Percentiles rank a stretch among this genome's conserved stretches.
These are phyloP conservation scores for Fusarium brevicatenulatum DNA, from an alignment of 2,329 filamentous ascomycete genomes.

Conservation along the genomic window DNA sequence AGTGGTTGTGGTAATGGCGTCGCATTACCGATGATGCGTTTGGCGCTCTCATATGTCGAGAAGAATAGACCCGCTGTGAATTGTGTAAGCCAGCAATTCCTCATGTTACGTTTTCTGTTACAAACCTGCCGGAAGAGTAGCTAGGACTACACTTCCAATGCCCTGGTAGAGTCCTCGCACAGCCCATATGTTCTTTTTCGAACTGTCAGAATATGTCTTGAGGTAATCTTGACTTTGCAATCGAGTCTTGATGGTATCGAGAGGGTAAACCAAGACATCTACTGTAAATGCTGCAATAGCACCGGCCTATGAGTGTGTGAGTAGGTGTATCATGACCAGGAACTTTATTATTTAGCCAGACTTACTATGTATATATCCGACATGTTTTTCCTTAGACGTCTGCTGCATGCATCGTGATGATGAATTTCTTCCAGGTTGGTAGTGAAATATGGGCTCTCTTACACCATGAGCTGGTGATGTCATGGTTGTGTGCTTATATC, in stretches of 20 bases:
- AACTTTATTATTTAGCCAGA: not conserved
- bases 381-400: not conserved
- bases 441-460: constrained; percentile 2
- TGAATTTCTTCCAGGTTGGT: not conserved
- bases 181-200: constrained; percentile 62
- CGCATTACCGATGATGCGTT: constrained; percentile 66
- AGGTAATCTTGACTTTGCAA: constrained; percentile 82
- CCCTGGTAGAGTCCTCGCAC: constrained; percentile 87
- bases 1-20: constrained; percentile 72
- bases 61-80: constrained; percentile 82
- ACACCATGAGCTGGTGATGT: constrained; percentile 30
- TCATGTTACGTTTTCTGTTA: not conserved
- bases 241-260: constrained; percentile 91
- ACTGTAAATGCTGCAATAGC: constrained; percentile 87
- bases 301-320: constrained; percentile 70
- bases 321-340: not conserved
- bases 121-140: constrained; percentile 86
- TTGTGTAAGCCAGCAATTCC: not conserved
- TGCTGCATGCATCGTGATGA: not conserved
- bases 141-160: constrained; percentile 83
- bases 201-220: constrained; percentile 68
- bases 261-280: constrained; percentile 84
- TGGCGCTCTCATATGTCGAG: constrained; percentile 85
- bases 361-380: constrained; percentile 50
- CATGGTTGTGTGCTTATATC: constrained; percentile 21